phyloP scores from a whole-genome alignment of 2,329 filamentous ascomycete genomes.

The Stachybotrys chlorohalonatus region DNA sequence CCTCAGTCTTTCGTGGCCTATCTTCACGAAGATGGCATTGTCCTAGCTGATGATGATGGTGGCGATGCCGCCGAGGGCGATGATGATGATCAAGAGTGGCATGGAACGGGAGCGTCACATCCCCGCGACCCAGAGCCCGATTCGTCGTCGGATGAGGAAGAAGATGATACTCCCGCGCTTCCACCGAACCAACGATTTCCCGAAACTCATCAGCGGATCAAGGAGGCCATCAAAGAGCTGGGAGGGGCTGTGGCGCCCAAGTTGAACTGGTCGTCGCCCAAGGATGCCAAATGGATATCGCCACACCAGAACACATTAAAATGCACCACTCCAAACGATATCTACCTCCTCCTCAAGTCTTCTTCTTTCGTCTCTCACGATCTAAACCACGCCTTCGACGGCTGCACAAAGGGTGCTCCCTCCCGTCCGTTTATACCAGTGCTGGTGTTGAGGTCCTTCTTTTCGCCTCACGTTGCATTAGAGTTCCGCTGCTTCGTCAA shows the following conservation, averaged over 20 bases:
- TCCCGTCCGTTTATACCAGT: constrained; percentile 56
- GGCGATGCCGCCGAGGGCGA: constrained; percentile 32
- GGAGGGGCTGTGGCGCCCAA: constrained; percentile 86
- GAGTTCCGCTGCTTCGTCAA: constrained; percentile 97
- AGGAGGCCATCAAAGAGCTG: constrained; percentile 67
- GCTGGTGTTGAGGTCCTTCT: constrained; percentile 79
- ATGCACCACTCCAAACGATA: constrained; percentile 78
- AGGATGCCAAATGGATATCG: constrained; percentile 91
- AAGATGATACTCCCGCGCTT: constrained; percentile 27
- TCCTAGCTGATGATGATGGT: constrained; percentile 62
- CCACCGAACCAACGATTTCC: constrained; percentile 52
- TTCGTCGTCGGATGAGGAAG: constrained; percentile 36
- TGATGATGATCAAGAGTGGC: constrained; percentile 45
- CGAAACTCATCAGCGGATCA: constrained; percentile 69
- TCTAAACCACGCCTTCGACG: constrained; percentile 86
- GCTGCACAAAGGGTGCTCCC: constrained; percentile 33
- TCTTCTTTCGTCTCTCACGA: constrained; percentile 94
- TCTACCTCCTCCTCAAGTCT: constrained; percentile 89
- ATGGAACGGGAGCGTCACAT: constrained; percentile 18
- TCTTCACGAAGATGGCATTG: constrained; percentile 84
- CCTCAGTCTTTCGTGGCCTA: constrained; percentile 71
- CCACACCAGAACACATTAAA: constrained; percentile 81
- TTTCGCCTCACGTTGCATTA: constrained; percentile 79
- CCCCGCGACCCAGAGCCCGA: constrained; percentile 30
- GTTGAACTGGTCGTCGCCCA: constrained; percentile 94